Percentiles rank a stretch among this genome's conserved stretches.
These are phyloP conservation scores for Spironucleus salmonicida DNA, from an alignment of 208 protist species.

Conservation along the genomic window DNA sequence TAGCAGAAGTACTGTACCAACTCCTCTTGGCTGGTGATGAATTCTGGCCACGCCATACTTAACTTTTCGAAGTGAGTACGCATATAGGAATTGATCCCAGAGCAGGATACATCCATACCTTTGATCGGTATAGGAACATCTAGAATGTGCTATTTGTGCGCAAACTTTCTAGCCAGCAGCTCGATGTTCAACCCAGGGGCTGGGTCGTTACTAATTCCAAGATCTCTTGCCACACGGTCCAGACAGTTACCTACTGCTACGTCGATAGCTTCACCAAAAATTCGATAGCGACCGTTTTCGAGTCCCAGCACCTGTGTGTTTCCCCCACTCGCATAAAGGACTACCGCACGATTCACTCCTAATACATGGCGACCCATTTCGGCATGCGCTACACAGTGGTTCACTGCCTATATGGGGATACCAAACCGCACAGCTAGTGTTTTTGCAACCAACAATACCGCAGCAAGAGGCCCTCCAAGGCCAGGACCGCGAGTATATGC, in stretches of 20 bases:
- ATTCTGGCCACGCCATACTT: too few species aligned
- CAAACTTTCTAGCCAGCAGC: slow-evolving; percentile 63
- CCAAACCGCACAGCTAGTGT: slow-evolving; percentile 62
- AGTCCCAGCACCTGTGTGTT: slow-evolving; percentile 97
- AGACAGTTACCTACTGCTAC: slow-evolving; percentile 88
- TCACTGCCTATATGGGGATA: slow-evolving; percentile 81
- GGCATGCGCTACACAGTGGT: slow-evolving; percentile 98
- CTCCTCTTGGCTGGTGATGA: too few species aligned
- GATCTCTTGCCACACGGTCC: slow-evolving; percentile 71
- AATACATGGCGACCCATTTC: slow-evolving; percentile 95
- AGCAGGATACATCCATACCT: slow-evolving; percentile 57
- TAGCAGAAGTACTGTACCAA: slow-evolving; percentile 89
- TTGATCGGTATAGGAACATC: slow-evolving; percentile 43
- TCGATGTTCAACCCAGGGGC: slow-evolving; percentile 97
- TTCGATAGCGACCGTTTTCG: slow-evolving; percentile 72
- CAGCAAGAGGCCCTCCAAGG: slow-evolving; percentile 79
- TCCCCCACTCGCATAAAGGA: slow-evolving; percentile 94
- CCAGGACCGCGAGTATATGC: slow-evolving; percentile 83
- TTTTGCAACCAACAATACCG: slow-evolving; percentile 59
- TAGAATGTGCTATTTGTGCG: slow-evolving; percentile 37
- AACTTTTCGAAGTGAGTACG: slow-evolving; percentile 30
- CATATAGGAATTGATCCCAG: slow-evolving; percentile 38
- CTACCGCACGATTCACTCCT: slow-evolving; percentile 70
- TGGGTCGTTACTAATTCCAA: slow-evolving; percentile 91
- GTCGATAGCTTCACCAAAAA: slow-evolving; percentile 99